phyloP scores from a whole-genome alignment of 1,284 basidiomycete species.

The Hemileia vastatrix region DNA sequence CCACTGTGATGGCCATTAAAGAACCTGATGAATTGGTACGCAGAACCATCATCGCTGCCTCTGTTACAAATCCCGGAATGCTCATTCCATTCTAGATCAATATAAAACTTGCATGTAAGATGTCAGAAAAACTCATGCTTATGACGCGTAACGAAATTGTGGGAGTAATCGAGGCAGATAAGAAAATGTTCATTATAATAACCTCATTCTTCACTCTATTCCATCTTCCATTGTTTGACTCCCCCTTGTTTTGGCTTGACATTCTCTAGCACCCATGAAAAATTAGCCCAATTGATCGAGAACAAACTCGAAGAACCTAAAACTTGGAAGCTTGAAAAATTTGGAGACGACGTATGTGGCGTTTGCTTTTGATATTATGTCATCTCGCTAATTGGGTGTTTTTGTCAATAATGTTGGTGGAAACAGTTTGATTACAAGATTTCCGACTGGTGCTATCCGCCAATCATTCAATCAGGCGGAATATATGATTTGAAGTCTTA shows the following conservation, averaged over 20 bases:
- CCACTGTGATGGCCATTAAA: conserved; percentile 71
- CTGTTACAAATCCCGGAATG: background rate
- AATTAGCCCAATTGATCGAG: conserved; percentile 73
- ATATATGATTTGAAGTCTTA: conserved; percentile 80
- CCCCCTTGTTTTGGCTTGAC: background rate
- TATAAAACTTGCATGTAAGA: conserved; percentile 52
- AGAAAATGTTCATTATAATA: conserved; percentile 53
- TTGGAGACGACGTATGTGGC: conserved; percentile 52
- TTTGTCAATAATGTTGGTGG: background rate
- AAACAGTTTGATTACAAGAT: conserved; percentile 61
- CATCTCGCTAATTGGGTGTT: background rate
- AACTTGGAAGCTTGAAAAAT: conserved; percentile 40
- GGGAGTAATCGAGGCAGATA: conserved; percentile 78
- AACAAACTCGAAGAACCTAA: conserved; percentile 70
- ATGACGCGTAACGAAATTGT: conserved; percentile 85
- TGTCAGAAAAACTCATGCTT: conserved; percentile 75
- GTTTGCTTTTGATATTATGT: background rate
- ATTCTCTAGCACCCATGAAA: conserved; percentile 58
- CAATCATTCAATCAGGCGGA: conserved; percentile 88
- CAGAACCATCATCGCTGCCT: background rate
- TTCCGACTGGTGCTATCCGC: conserved; percentile 86
- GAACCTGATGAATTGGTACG: conserved; percentile 64
- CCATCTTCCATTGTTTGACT: background rate
- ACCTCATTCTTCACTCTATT: background rate
- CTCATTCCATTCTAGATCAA: conserved; percentile 1